These are phyloP conservation scores for Phytophthora syringae DNA, from an alignment of 352 stramenopile species.

Conservation along the genomic window DNA sequence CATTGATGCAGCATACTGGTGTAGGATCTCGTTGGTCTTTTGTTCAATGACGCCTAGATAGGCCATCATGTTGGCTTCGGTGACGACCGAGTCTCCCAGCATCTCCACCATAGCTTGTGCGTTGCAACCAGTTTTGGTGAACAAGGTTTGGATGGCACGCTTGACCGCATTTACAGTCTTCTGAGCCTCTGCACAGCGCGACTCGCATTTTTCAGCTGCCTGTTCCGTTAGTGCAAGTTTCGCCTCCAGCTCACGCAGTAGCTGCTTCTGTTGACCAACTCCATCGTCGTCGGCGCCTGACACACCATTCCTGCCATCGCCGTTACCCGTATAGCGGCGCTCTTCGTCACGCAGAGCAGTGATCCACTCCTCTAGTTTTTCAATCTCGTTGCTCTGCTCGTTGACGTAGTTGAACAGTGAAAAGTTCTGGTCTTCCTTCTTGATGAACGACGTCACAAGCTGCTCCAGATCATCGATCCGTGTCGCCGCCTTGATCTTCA, in stretches of 20 bases:
- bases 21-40: conserved; percentile 93
- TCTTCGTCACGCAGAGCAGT: conserved; percentile 81
- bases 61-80: conserved; percentile 95
- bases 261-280: conserved; percentile 89
- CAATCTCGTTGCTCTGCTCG: conserved; percentile 94
- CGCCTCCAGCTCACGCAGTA: conserved; percentile 89
- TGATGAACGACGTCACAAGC: conserved; percentile 93
- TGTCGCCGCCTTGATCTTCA: conserved; percentile 94
- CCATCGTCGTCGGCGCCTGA: conserved; percentile 68
- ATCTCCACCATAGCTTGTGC: conserved; percentile 85
- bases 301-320: conserved; percentile 55
- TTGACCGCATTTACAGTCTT: conserved; percentile 93
- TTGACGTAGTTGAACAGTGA: conserved; percentile 96
- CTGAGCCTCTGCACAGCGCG: conserved; percentile 88
- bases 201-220: conserved; percentile 90
- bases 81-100: conserved; percentile 88
- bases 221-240: conserved; percentile 81
- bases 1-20: conserved; percentile 76
- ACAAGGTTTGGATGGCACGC: conserved; percentile 73
- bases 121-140: conserved; percentile 86
- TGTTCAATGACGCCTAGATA: conserved; percentile 96
- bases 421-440: conserved; percentile 98
- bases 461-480: conserved; percentile 93
- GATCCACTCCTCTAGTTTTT: conserved; percentile 91
- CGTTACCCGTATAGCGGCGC: conserved; percentile 79